Evolutionary conservation across 2,329 filamentous ascomycete genomes (phyloP).

Genomic region (Aotearoamyces nothofagi): DNA sequence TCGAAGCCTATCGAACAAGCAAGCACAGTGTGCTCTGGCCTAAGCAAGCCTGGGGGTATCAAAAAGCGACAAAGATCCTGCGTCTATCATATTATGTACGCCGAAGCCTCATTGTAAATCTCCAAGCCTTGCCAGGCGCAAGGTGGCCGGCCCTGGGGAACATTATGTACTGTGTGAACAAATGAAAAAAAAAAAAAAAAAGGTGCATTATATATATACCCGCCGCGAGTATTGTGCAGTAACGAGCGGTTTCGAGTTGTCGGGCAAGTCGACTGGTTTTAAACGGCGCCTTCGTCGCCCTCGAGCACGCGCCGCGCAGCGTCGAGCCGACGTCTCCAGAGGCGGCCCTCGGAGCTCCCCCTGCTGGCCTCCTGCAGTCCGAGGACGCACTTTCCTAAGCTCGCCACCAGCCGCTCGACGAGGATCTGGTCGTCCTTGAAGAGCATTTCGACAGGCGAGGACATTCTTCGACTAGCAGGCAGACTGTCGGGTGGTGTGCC

Average conservation of each 20-base stretch:
- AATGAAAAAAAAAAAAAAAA: background rate
- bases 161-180: background rate
- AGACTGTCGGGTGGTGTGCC: slow-evolving; percentile 1
- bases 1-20: too few relatives aligned
- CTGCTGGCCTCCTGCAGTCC: slow-evolving; percentile 38
- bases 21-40: too few relatives aligned
- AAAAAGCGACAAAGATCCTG: too few relatives aligned
- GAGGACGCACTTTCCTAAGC: slow-evolving; percentile 43
- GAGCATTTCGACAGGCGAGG: slow-evolving; percentile 18
- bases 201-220: background rate
- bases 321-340: slow-evolving; percentile 59
- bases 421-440: slow-evolving; percentile 39
- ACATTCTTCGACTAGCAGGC: slow-evolving; percentile 6
- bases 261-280: too few relatives aligned
- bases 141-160: too few relatives aligned
- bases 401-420: slow-evolving; percentile 43
- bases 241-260: too few relatives aligned
- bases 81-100: too few relatives aligned
- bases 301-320: slow-evolving; percentile 60
- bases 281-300: slow-evolving; percentile 36
- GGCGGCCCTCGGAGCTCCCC: slow-evolving; percentile 40
- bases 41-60: too few relatives aligned
- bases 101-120: too few relatives aligned
- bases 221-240: too few relatives aligned
- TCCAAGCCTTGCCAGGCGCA: too few relatives aligned